Conservation (phyloP, 164 flowering plant species). For the Vitis labrusca region DNA sequence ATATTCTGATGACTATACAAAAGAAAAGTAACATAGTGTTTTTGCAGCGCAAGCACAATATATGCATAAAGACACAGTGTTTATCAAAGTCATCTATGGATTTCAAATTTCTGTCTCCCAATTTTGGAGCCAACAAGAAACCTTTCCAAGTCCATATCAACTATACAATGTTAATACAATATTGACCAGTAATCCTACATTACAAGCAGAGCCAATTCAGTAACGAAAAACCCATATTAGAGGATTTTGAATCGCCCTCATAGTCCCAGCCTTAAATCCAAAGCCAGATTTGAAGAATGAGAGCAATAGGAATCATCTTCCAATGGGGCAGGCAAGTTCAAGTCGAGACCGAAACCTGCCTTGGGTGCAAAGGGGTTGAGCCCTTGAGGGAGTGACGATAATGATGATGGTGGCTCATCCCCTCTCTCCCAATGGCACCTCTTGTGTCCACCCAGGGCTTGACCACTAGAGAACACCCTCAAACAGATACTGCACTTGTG, state of each 20-base stretch:
- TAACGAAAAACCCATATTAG: not conserved
- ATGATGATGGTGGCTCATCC: slow-evolving; percentile 25
- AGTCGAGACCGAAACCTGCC: slow-evolving; percentile 32
- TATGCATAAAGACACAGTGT: not conserved
- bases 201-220: not conserved
- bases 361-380: slow-evolving; percentile 1
- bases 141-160: not conserved
- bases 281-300: slow-evolving; percentile 24
- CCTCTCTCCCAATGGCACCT: slow-evolving; percentile 79
- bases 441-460: slow-evolving; percentile 88
- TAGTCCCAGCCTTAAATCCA: slow-evolving; percentile 60
- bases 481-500: slow-evolving; percentile 66
- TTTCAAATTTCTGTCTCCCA: slow-evolving; percentile 1
- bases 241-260: slow-evolving; percentile 12
- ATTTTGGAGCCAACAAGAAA: slow-evolving; percentile 4
- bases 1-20: not conserved
- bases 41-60: not conserved
- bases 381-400: not conserved
- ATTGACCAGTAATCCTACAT: not conserved
- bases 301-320: slow-evolving; percentile 31
- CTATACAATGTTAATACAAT: not conserved
- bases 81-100: not conserved
- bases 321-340: slow-evolving; percentile 51
- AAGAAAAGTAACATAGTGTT: not conserved
- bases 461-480: slow-evolving; percentile 78